Evolutionary conservation across 768 basidiomycete species (phyloP).

Genomic region (Leccinum obscurum): DNA sequence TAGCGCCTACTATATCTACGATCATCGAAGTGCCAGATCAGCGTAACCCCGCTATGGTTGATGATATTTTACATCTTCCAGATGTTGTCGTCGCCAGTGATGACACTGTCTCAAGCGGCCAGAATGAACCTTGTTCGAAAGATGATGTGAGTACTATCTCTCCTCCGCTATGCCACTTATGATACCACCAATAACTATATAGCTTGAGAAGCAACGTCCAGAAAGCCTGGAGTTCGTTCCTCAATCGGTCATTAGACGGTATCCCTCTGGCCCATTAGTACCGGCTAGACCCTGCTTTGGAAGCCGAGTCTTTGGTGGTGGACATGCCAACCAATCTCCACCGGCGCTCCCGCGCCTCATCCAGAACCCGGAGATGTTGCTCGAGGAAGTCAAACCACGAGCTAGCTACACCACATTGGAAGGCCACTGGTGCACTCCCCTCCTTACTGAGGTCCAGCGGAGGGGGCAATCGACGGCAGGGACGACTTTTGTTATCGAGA

Average conservation of each 20-base stretch:
- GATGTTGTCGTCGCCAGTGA: neutral
- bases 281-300: slow-evolving; percentile 3
- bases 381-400: slow-evolving; percentile 5
- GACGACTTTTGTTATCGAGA: neutral
- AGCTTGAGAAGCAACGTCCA: slow-evolving; percentile 16
- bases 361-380: slow-evolving; percentile 2
- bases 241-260: slow-evolving; percentile 28
- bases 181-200: neutral
- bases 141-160: slow-evolving; percentile 12
- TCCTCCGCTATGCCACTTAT: neutral
- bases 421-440: slow-evolving; percentile 3
- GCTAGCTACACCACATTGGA: slow-evolving; percentile 3
- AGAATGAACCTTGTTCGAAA: neutral
- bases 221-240: slow-evolving; percentile 27
- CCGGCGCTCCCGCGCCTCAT: neutral
- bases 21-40: neutral
- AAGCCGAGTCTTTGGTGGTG: neutral
- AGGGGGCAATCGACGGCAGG: neutral
- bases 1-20: neutral
- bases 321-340: slow-evolving; percentile 1
- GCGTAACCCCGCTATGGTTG: neutral
- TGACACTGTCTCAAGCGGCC: neutral
- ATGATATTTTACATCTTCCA: neutral
- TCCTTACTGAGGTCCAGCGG: neutral
- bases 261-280: slow-evolving; percentile 13